Evolutionary conservation across 139 green algal species (phyloP).

Genomic region (Astrephomene gubernaculifera): DNA sequence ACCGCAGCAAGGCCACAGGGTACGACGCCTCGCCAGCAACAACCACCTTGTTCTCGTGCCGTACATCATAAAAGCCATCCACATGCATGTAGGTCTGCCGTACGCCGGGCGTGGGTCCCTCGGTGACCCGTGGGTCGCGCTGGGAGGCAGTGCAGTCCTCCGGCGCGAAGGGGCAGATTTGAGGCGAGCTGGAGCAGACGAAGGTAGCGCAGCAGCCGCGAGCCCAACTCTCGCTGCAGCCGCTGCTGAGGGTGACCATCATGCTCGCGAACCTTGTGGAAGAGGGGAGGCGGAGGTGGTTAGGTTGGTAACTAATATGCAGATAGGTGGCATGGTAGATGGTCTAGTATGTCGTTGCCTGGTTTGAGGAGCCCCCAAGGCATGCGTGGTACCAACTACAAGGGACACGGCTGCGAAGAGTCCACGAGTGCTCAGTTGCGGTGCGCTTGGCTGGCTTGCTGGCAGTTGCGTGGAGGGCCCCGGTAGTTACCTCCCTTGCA

Average conservation of each 20-base stretch:
- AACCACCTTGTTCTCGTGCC: conserved; percentile 31
- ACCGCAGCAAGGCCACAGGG: conserved; percentile 7
- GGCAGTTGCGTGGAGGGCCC: no score
- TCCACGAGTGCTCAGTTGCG: no score
- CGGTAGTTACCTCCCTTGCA: no score
- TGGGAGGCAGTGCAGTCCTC: neutral
- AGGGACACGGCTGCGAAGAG: no score
- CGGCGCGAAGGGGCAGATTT: conserved; percentile 12
- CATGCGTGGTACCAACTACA: no score
- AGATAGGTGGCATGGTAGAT: no score
- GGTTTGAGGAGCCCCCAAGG: no score
- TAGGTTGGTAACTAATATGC: no score
- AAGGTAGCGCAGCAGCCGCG: conserved; percentile 38
- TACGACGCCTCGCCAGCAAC: neutral
- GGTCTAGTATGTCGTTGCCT: no score
- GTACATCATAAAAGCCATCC: conserved; percentile 3
- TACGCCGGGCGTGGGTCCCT: neutral
- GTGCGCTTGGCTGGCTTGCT: no score
- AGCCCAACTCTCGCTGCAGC: conserved; percentile 29
- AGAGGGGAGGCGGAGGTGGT: neutral
- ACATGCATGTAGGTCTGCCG: conserved; percentile 10
- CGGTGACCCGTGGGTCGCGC: neutral
- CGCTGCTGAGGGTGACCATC: conserved; percentile 35
- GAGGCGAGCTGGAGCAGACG: neutral
- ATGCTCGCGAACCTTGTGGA: conserved; percentile 17